phyloP scores from a whole-genome alignment of 306 rosid genomes.

The Dicorynia guianensis region DNA sequence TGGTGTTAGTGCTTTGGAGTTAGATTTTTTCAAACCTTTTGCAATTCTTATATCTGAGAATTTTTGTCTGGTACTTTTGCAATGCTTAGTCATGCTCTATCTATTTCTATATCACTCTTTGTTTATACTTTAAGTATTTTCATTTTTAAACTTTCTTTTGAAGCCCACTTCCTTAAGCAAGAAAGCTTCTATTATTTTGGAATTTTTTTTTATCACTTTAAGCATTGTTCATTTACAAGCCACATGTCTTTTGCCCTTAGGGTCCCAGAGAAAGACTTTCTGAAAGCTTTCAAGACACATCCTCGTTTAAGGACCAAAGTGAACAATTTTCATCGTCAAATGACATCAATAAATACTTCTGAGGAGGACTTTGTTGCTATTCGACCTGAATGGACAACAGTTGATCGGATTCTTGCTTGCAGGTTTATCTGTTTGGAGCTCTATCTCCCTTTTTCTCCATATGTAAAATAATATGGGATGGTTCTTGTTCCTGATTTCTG shows the following conservation, averaged over 20 bases:
- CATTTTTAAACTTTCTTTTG: constrained; percentile 15
- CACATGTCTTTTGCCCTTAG: constrained; percentile 47
- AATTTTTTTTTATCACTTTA: constrained; percentile 33
- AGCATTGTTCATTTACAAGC: constrained; percentile 42
- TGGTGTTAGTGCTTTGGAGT: constrained; percentile 10
- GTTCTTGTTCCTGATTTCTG: constrained; percentile 27
- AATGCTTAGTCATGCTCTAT: constrained; percentile 13
- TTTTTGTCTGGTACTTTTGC: no score
- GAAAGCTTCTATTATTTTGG: constrained; percentile 16
- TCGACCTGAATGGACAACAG: constrained; percentile 99
- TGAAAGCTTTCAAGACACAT: constrained; percentile 83
- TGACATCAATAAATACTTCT: constrained; percentile 65
- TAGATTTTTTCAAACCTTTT: background rate
- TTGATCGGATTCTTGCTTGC: constrained; percentile 92
- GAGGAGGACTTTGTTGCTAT: constrained; percentile 96
- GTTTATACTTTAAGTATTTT: constrained; percentile 22
- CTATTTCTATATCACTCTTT: constrained; percentile 19
- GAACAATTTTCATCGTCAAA: constrained; percentile 85
- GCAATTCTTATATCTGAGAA: constrained; percentile 37
- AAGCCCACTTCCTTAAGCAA: background rate
- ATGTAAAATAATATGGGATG: constrained; percentile 17
- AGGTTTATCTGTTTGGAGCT: constrained; percentile 60
- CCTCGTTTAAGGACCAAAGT: constrained; percentile 90
- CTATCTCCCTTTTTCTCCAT: constrained; percentile 37
- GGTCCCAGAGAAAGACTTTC: constrained; percentile 97